These are phyloP conservation scores for Fusarium torreyae DNA, from an alignment of 2,329 filamentous ascomycete genomes.

Conservation along the genomic window DNA sequence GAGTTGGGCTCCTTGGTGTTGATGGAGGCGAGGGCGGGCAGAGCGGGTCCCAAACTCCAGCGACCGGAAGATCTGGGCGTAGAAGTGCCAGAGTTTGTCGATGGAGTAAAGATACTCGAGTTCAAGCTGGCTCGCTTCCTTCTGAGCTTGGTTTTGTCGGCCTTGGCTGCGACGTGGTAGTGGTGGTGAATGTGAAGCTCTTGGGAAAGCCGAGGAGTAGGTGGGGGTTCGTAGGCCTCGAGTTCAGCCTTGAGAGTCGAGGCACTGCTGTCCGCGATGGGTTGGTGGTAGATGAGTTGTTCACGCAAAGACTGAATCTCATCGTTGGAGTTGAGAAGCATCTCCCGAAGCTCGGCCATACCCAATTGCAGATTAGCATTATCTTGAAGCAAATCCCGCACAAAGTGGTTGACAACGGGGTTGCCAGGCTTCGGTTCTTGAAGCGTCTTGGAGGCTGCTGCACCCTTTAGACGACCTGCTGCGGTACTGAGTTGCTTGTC, in stretches of 20 bases:
- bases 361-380: constrained; percentile 94
- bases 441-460: constrained; percentile 79
- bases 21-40: constrained; percentile 60
- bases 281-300: constrained; percentile 85
- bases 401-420: constrained; percentile 92
- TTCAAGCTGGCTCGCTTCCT: constrained; percentile 80
- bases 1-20: constrained; percentile 66
- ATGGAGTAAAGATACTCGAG: constrained; percentile 73
- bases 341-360: constrained; percentile 90
- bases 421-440: constrained; percentile 71
- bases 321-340: constrained; percentile 92
- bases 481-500: constrained; percentile 87
- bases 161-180: constrained; percentile 80
- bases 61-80: constrained; percentile 59
- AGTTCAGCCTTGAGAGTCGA: constrained; percentile 81
- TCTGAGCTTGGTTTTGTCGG: constrained; percentile 74
- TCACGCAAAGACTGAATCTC: constrained; percentile 91
- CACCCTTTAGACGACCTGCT: constrained; percentile 84
- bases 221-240: constrained; percentile 61
- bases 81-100: constrained; percentile 57
- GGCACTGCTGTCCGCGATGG: constrained; percentile 64
- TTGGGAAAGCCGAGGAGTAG: constrained; percentile 65
- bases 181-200: constrained; percentile 96
- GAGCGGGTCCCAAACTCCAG: constrained; percentile 58
- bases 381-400: constrained; percentile 94